A percentile compares a stretch with the other conserved stretches of the same genome.
phyloP scores from a whole-genome alignment of 345 rosid genomes.

The Diplotaxis tenuifolia region DNA sequence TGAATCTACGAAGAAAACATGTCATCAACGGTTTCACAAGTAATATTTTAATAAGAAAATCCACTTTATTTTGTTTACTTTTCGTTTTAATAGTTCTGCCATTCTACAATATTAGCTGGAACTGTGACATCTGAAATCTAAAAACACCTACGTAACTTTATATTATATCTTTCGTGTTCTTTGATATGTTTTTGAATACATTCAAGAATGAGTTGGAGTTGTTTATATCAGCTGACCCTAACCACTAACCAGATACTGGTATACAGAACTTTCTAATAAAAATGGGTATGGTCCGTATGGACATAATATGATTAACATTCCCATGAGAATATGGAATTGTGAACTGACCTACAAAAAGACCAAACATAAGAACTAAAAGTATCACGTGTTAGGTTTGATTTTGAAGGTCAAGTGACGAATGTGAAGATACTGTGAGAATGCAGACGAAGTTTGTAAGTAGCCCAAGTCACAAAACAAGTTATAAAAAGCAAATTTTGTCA shows the following conservation, averaged over 20 bases:
- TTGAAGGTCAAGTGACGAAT: conserved; percentile 29
- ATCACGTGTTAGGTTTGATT: conserved; percentile 36
- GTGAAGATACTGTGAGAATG: conserved; percentile 20
- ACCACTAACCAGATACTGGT: background rate
- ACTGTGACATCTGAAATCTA: background rate
- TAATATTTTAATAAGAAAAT: background rate
- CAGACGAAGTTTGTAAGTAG: conserved; percentile 30
- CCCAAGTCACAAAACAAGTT: conserved; percentile 13
- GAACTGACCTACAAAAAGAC: conserved; percentile 11
- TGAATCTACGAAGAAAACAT: background rate
- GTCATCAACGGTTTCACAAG: background rate
- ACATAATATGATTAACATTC: background rate
- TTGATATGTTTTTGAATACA: background rate
- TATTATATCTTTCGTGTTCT: background rate
- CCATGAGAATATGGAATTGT: conserved; percentile 16
- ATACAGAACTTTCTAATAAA: background rate
- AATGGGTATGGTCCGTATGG: background rate
- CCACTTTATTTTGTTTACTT: background rate
- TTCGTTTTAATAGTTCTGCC: background rate
- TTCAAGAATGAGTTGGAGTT: background rate
- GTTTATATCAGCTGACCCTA: conserved; percentile 3
- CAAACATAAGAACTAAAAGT: conserved; percentile 29
- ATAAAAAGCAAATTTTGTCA: conserved; percentile 11
- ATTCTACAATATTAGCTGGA: background rate
- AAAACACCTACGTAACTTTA: background rate